Conservation (phyloP, 108 stramenopile genomes). For the Cyclotella cryptica region DNA sequence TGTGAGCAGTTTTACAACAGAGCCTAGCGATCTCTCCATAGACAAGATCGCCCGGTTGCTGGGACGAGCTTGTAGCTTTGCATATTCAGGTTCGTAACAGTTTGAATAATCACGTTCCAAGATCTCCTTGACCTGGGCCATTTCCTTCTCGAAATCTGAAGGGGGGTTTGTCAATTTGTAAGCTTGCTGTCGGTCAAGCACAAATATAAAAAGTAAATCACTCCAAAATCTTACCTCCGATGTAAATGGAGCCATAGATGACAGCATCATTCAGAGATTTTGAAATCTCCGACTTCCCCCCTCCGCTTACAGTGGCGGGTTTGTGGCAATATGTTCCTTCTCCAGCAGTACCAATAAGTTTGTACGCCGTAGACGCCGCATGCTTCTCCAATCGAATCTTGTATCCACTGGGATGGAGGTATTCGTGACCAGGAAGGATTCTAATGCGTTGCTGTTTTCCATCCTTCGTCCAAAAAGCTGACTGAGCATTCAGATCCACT, state of each 20-base stretch:
- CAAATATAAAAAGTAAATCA: background rate
- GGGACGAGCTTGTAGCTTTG: conserved; percentile 32
- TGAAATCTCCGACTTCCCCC: conserved; percentile 62
- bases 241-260: conserved; percentile 61
- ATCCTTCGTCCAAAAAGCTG: conserved; percentile 55
- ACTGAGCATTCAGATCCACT: conserved; percentile 49
- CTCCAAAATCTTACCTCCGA: conserved; percentile 22
- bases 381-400: conserved; percentile 58
- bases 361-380: conserved; percentile 51
- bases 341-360: conserved; percentile 58
- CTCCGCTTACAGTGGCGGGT: conserved; percentile 66
- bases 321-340: conserved; percentile 71
- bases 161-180: background rate
- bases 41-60: conserved; percentile 46
- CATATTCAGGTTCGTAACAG: conserved; percentile 54
- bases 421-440: conserved; percentile 56
- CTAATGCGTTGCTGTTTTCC: conserved; percentile 46
- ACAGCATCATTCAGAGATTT: conserved; percentile 64
- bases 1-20: conserved; percentile 62
- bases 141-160: conserved; percentile 58
- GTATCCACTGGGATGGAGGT: conserved; percentile 61
- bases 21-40: conserved; percentile 56
- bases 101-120: conserved; percentile 56
- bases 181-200: background rate
- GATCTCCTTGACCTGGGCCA: conserved; percentile 49